Base-by-base conservation (phyloP, 768 basidiomycete genomes). In the Clathrus columnatus region DNA sequence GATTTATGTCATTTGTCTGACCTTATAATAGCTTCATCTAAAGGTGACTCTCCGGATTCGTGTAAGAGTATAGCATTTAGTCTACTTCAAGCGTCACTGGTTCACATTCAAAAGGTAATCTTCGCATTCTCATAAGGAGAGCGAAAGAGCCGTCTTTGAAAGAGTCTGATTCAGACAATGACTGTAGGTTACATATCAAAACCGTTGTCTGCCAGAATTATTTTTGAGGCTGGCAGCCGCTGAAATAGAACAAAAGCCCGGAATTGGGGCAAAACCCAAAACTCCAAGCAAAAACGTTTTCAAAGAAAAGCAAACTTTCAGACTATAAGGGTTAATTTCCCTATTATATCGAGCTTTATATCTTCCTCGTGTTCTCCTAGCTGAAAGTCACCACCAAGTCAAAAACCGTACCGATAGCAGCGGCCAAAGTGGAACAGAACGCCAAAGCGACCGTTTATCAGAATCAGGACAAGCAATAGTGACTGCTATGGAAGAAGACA, bases 361-460 rank as follows among this genome's bases (percentile, higher is more conserved):
- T n/a, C n/a, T n/a, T n/a, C n/a, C n/a, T n/a, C n/a, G n/a, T n/a
- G 51, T 17, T 61, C 67, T 20, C 67, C 69, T 11, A 18, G 30
- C 27, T 29, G 20, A 27, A 26, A 43, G 47, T 48, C 61, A 21
- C 50, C 56, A 10, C 42, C 42, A 23, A 49, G n/a, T n/a, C 60
- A 20, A 45, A 41, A 46, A 18, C 54, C 45, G 67, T 59, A 23
- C 23, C 54, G 26, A 18, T 60, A 55, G 54, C 56, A 26, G 50
- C 55, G 0, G 51, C 43, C 4, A 74, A 68, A 50, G 26, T 47
- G 24, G n/a, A 51, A 27, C n/a, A 70, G 74, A 11, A 73, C 75
- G 0, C 87, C 88, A 67, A 87, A 81, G 64, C 81, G 81, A n/a
- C 36, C 78, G 78, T 49, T 79, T 73, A 18, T 55, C 54, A 7